phyloP scores from a whole-genome alignment of 768 basidiomycete genomes.

The Dentipellis sp. region DNA sequence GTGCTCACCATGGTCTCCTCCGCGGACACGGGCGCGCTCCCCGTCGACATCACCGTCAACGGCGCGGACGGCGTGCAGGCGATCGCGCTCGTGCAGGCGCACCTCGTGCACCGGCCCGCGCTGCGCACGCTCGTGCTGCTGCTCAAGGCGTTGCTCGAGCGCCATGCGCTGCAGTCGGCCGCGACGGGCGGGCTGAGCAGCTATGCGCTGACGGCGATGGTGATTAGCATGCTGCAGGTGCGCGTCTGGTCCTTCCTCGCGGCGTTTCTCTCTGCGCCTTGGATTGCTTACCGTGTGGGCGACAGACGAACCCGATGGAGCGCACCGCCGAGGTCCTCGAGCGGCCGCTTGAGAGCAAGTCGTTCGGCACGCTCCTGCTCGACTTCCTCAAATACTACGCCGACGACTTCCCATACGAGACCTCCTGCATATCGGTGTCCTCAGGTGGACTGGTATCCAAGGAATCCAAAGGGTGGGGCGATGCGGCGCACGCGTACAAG shows the following conservation, averaged over 20 bases:
- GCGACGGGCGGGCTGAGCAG: conserved; percentile 54
- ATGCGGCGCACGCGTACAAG: conserved; percentile 3
- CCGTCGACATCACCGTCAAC: conserved; percentile 62
- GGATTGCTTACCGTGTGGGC: background rate
- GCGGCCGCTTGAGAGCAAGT: conserved; percentile 37
- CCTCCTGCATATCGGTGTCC: conserved; percentile 30
- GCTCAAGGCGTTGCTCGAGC: conserved; percentile 52
- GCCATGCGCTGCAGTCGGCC: conserved; percentile 53
- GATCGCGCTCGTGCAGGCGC: conserved; percentile 40
- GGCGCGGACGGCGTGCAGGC: conserved; percentile 47
- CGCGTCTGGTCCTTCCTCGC: conserved; percentile 13
- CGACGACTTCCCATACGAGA: conserved; percentile 29
- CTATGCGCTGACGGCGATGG: conserved; percentile 55
- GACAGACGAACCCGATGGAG: conserved; percentile 53
- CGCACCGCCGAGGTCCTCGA: conserved; percentile 34
- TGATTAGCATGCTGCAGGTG: conserved; percentile 64
- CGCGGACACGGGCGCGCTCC: conserved; percentile 37
- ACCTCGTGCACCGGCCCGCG: conserved; percentile 47
- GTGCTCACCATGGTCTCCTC: conserved; percentile 51
- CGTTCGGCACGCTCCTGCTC: conserved; percentile 48
- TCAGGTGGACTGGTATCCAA: conserved; percentile 28
- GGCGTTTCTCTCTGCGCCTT: too few species aligned
- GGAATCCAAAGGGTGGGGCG: conserved; percentile 24
- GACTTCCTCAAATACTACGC: conserved; percentile 67
- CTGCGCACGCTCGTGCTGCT: conserved; percentile 50